Base-by-base conservation (phyloP, 2,329 filamentous ascomycete species). In the Aspergillus quadrilineatus region DNA sequence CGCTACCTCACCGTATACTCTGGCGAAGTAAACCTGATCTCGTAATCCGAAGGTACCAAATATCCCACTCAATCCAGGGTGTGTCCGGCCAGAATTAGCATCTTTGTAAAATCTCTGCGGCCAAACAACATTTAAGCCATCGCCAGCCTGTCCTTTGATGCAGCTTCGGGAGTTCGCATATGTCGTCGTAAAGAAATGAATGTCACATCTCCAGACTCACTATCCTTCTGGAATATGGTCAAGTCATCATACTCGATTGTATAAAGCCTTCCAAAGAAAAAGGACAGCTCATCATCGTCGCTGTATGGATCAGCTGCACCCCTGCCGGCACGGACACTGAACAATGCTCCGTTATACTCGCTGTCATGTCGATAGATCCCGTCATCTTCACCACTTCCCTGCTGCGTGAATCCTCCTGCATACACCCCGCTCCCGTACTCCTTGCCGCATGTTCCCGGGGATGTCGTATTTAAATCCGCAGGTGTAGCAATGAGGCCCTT, bases 301-400 rank as follows among this genome's bases (percentile, higher is more conserved):
- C 7, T 15, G 9, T 50, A 22, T 22, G 22, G 22, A 22, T 22
- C 22, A 22, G 22, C 22, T 22, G 22, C 34, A 32, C 43, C 39
- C 12, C 45, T 14, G n/a, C 29, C 26, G 14, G 6, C 22, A 26
- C 12, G 3, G n/a, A 56, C 1, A 14, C n/a, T 29, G 6, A 28
- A 29, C 17, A 53, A 30, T 17, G 12, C n/a, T 4, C 44, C 55
- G 43, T 12, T 49, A 10, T 28, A 9, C 3, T 54, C 45, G 4
- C 43, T 60, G 3, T 55, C 53, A 53, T 73, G 71, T 10, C 56
- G 26, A 50, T 73, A 74, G 1, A 60, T 64, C 6, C 66, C 65
- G 53, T 73, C 68, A 9, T 71, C 63, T 10, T 59, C 17, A 10
- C 71, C 69, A 30, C 58, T 64, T 9, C 69, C 68, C 4, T 42